A percentile compares a stretch with the other conserved stretches of the same genome.
phyloP scores from a whole-genome alignment of 2,329 filamentous ascomycete genomes.

The Penicillium sp. region DNA sequence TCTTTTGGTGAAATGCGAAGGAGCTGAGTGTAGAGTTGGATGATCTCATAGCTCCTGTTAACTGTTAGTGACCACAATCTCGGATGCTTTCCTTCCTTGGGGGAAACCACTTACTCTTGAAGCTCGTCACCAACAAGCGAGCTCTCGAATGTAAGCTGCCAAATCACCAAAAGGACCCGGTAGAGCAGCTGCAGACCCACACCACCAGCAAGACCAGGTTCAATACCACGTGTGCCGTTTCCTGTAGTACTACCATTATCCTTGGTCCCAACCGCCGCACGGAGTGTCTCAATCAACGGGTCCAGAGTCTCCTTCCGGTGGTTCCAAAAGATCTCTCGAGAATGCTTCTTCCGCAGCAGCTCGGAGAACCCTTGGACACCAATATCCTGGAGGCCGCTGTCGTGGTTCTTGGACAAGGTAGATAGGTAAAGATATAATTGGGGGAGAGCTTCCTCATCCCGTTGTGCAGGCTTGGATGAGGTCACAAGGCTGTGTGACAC shows the following conservation, averaged over 20 bases:
- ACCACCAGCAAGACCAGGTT: slow-evolving; percentile 66
- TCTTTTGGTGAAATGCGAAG: slow-evolving; percentile 93
- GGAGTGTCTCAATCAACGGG: slow-evolving; percentile 79
- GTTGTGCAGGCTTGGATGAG: slow-evolving; percentile 59
- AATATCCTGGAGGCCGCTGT: slow-evolving; percentile 92
- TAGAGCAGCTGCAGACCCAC: slow-evolving; percentile 93
- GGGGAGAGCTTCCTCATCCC: slow-evolving; percentile 75
- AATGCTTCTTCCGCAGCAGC: slow-evolving; percentile 71
- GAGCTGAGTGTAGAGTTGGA: slow-evolving; percentile 89
- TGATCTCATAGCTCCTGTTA: slow-evolving; percentile 82
- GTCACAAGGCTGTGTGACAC: slow-evolving; percentile 65
- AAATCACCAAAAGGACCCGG: slow-evolving; percentile 87
- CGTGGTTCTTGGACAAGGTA: slow-evolving; percentile 77
- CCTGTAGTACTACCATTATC: slow-evolving; percentile 64
- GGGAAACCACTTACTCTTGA: slow-evolving; percentile 51
- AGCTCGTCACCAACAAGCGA: slow-evolving; percentile 72
- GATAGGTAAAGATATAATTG: slow-evolving; percentile 85
- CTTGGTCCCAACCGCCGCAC: slow-evolving; percentile 70
- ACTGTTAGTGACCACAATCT: slow-evolving; percentile 16
- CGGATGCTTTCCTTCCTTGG: neutral
- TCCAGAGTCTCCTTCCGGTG: slow-evolving; percentile 81
- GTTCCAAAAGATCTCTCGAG: slow-evolving; percentile 85
- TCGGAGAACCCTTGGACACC: slow-evolving; percentile 89
- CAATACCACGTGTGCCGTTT: slow-evolving; percentile 65
- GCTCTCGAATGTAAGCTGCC: slow-evolving; percentile 93